These are phyloP conservation scores for Paulownia fortunei DNA, from an alignment of 257 asterid species.

Conservation along the genomic window DNA sequence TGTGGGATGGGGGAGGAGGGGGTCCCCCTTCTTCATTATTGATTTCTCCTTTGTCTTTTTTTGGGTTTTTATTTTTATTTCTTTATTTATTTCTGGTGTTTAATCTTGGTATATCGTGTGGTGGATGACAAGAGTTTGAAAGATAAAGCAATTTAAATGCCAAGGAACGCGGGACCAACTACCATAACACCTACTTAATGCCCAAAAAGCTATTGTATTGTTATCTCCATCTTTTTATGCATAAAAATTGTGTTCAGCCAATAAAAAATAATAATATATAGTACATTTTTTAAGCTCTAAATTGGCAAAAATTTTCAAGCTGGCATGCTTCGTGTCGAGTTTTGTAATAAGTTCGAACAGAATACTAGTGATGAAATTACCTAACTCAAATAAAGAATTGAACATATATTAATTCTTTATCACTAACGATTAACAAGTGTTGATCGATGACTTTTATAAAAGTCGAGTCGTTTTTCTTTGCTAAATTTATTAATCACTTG, in stretches of 20 bases:
- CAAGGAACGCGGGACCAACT: conserved; percentile 68
- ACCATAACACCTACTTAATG: conserved; percentile 78
- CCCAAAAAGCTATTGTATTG: conserved; percentile 49
- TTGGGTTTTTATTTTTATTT: conserved; percentile 10
- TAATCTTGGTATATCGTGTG: conserved; percentile 55
- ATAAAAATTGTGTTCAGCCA: conserved; percentile 8
- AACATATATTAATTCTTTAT: too few species aligned
- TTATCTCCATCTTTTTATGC: conserved; percentile 32
- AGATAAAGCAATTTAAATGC: conserved; percentile 80
- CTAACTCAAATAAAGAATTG: background rate
- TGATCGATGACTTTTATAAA: conserved; percentile 26
- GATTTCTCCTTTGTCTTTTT: conserved; percentile 63
- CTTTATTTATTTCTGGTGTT: conserved; percentile 12
- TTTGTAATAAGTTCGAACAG: too few species aligned
- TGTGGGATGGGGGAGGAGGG: conserved; percentile 31
- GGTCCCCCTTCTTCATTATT: conserved; percentile 67
- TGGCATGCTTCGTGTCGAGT: too few species aligned
- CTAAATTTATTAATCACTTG: too few species aligned
- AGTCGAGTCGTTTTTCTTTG: too few species aligned
- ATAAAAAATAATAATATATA: too few species aligned
- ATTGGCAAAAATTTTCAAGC: conserved; percentile 33
- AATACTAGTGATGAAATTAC: background rate
- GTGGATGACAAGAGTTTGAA: conserved; percentile 74
- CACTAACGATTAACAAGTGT: conserved; percentile 25
- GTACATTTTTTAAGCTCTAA: background rate